Conservation (phyloP, 179 eudicot species). For the Sideroxylon spinosum region DNA sequence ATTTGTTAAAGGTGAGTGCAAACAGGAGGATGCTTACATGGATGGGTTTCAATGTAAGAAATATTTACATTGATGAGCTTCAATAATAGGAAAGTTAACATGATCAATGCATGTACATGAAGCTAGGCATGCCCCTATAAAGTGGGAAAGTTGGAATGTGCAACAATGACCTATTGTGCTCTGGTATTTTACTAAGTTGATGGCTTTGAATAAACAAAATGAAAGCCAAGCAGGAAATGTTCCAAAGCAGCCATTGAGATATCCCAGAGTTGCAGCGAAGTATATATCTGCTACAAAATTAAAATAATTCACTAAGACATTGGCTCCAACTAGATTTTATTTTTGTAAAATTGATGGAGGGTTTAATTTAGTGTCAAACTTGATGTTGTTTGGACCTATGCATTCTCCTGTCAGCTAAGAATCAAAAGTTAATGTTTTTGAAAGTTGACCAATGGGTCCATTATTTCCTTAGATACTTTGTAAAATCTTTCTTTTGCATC, state of each 20-base stretch:
- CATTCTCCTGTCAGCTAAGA: not conserved
- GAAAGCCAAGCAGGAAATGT: not conserved
- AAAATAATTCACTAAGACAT: not conserved
- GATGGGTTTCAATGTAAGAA: not conserved
- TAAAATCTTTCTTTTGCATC: not conserved
- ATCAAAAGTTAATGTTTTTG: too few species aligned
- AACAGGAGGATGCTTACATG: not conserved
- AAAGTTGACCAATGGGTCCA: too few species aligned
- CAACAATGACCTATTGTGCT: not conserved
- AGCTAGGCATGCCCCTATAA: not conserved
- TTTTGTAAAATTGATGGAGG: not conserved
- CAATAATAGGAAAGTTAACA: not conserved
- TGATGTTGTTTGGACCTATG: not conserved
- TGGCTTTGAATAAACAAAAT: not conserved
- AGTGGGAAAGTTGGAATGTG: not conserved
- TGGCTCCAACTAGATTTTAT: not conserved
- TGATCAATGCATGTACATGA: not conserved
- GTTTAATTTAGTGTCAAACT: not conserved
- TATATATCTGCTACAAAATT: not conserved
- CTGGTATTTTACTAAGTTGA: constrained; percentile 1
- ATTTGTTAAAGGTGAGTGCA: not conserved
- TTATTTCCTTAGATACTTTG: not conserved
- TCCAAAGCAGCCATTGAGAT: too few species aligned
- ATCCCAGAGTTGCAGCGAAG: not conserved
- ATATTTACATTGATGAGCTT: not conserved